phyloP scores from a whole-genome alignment of 1,284 basidiomycete genomes.

The Rhizoctonia solani region DNA sequence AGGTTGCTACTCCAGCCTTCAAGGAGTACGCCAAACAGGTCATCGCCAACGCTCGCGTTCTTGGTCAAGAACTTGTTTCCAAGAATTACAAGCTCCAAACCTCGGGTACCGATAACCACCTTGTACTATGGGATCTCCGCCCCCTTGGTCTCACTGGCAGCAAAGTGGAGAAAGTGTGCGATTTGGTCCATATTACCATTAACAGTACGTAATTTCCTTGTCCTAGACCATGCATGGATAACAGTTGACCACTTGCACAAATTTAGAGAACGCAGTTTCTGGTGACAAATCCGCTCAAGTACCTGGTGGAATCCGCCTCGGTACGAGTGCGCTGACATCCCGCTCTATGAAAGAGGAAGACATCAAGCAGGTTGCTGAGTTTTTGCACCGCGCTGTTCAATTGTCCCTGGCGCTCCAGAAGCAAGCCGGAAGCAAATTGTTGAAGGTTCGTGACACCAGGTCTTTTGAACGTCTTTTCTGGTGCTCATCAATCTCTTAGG shows the following conservation, averaged over 20 bases:
- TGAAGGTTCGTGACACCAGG: slow-evolving; percentile 58
- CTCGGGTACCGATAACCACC: slow-evolving; percentile 95
- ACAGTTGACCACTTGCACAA: neutral
- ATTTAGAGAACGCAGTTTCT: slow-evolving; percentile 89
- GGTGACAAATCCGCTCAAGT: slow-evolving; percentile 93
- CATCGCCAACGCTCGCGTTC: slow-evolving; percentile 80
- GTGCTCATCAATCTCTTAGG: slow-evolving; percentile 45
- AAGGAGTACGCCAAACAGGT: slow-evolving; percentile 95
- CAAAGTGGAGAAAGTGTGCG: slow-evolving; percentile 99
- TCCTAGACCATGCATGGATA: neutral
- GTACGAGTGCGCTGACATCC: slow-evolving; percentile 92
- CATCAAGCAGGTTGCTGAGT: slow-evolving; percentile 84
- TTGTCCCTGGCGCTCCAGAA: slow-evolving; percentile 86
- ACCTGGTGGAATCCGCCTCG: slow-evolving; percentile 97
- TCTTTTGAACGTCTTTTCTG: neutral
- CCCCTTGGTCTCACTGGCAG: slow-evolving; percentile 94
- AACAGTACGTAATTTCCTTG: slow-evolving; percentile 67
- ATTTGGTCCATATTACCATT: slow-evolving; percentile 93
- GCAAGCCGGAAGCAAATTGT: slow-evolving; percentile 91
- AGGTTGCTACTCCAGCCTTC: slow-evolving; percentile 89
- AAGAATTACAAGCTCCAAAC: slow-evolving; percentile 97
- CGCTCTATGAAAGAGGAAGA: slow-evolving; percentile 91
- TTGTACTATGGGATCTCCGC: slow-evolving; percentile 97
- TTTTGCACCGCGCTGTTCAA: slow-evolving; percentile 92
- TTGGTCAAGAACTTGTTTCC: slow-evolving; percentile 71